phyloP scores from a whole-genome alignment of 176 grass and related monocot species.

The Saccharum spontaneum region DNA sequence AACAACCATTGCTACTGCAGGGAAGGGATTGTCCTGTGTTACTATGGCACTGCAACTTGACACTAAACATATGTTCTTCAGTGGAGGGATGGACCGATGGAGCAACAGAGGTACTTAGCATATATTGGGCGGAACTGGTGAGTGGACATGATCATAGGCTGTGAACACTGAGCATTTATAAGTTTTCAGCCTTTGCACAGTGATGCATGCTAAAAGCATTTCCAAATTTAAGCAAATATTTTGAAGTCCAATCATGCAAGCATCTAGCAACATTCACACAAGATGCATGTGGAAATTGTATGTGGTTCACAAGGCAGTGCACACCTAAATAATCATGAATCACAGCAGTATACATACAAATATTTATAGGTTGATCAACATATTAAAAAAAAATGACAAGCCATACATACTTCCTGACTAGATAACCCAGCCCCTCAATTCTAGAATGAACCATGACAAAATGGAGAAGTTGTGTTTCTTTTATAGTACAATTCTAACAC shows the following conservation, averaged over 20 bases:
- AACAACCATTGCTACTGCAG: neutral
- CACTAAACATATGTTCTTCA: constrained; percentile 21
- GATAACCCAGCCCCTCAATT: neutral
- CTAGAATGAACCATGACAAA: neutral
- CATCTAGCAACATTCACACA: neutral
- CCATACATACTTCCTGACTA: neutral
- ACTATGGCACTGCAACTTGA: neutral
- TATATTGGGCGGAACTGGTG: neutral
- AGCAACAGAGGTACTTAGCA: neutral
- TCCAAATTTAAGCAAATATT: neutral
- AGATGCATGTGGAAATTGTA: neutral
- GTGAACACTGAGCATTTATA: neutral
- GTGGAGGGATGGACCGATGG: neutral
- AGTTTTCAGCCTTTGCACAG: neutral
- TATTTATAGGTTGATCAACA: neutral
- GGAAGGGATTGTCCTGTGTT: neutral
- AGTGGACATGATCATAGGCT: neutral
- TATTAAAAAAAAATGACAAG: neutral
- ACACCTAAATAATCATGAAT: neutral
- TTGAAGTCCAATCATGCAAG: neutral
- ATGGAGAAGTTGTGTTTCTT: neutral
- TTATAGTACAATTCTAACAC: neutral
- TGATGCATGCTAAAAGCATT: neutral
- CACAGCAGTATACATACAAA: neutral
- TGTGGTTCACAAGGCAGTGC: neutral